Base-by-base conservation (phyloP, 1,139 yeast genomes). In the Meyerozyma guilliermondii region DNA sequence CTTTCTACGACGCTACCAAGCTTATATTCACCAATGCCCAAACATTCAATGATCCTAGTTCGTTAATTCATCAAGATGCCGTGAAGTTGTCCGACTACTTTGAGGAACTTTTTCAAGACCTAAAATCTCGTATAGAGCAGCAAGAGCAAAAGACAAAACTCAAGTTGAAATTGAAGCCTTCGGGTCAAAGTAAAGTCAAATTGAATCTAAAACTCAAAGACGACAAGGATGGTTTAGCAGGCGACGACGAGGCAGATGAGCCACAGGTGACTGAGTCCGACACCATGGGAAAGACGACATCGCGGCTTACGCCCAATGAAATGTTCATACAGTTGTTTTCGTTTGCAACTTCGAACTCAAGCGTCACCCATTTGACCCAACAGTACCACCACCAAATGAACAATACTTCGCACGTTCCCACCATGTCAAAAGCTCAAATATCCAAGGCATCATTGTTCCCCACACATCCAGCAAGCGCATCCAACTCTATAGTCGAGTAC, bases 21-120 rank as follows among this genome's bases (percentile, higher is more conserved):
- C 58, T 78, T 40, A 75, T 81, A 10, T 81, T 81, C 55, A 56
- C 68, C 41, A 82, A 82, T 57, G 84, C 86, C 2, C 73, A 73
- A 47, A 62, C 74, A 4, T 81, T 77, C 54, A 81, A 80, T 55
- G 80, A 77, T 45, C 77, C 78, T 16, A 70, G 69, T 4, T 71
- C 83, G 20, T 64, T 76, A 30, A 78, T 81, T 39, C 73, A 74
- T 51, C 79, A 76, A 50, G 84, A 81, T 58, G 77, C 87, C 1
- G 60, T 58, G 26, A 71, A 70, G 40, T 63, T 82, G 43, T 60
- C 62, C 39, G 59, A 58, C 11, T 53, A 56, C n/a, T 71, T 71
- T 43, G 58, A 59, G 16, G 62, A 58, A 41, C 63, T 62, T 46
- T 68, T 53, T 45, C 46, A 52, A 3, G 60, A 53, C 16, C 53